These are phyloP conservation scores for Backusella macrospora DNA, from an alignment of 192 early-diverging fungal species.

Conservation along the genomic window DNA sequence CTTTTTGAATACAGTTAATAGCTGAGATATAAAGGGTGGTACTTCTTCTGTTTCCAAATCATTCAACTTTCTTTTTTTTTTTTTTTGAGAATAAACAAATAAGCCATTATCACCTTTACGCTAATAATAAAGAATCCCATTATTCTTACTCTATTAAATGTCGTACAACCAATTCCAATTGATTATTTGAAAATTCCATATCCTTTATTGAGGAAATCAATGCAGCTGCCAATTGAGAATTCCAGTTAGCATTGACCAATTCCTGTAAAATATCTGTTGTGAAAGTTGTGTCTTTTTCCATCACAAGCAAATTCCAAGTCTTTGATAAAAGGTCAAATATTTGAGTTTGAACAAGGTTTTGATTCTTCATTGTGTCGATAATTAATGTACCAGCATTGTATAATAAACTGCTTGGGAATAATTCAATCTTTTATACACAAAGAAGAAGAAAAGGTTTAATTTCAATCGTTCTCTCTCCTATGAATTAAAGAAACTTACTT, in stretches of 20 bases:
- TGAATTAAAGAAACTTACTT: slow-evolving; percentile 16
- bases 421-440: slow-evolving; percentile 20
- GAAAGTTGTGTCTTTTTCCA: slow-evolving; percentile 3
- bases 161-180: slow-evolving; percentile 20
- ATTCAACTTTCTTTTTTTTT: slow-evolving; percentile 45
- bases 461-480: not conserved
- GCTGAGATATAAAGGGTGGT: slow-evolving; percentile 68
- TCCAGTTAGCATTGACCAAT: slow-evolving; percentile 26
- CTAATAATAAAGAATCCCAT: not conserved
- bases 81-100: not conserved
- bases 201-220: slow-evolving; percentile 35
- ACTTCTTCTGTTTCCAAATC: slow-evolving; percentile 55
- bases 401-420: slow-evolving; percentile 8
- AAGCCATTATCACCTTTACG: not conserved
- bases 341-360: slow-evolving; percentile 16
- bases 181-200: slow-evolving; percentile 25
- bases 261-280: slow-evolving; percentile 15
- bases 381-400: slow-evolving; percentile 9
- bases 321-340: slow-evolving; percentile 38
- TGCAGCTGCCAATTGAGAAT: slow-evolving; percentile 18
- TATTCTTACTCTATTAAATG: slow-evolving; percentile 20
- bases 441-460: not conserved
- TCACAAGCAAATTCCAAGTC: slow-evolving; percentile 23
- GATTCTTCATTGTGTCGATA: slow-evolving; percentile 12
- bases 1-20: slow-evolving; percentile 66